Percentiles rank a stretch among this genome's conserved stretches.
phyloP scores from a whole-genome alignment of 2,329 filamentous ascomycete species.

The Domatiomyces globalis region DNA sequence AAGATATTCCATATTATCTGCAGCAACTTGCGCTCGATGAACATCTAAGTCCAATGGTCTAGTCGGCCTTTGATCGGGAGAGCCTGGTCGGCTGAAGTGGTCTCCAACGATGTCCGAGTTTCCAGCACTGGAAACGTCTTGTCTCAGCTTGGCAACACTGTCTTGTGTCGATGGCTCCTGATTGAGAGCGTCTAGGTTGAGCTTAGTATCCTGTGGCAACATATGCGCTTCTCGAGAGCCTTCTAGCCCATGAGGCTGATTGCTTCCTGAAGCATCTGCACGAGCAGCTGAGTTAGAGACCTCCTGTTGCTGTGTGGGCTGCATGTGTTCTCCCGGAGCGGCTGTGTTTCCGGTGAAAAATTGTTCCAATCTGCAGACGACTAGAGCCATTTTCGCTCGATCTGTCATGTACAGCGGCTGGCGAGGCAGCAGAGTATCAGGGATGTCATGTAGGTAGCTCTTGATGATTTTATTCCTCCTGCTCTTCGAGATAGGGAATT shows the following conservation, averaged over 20 bases:
- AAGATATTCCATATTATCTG: constrained; percentile 54
- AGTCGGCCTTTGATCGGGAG: constrained; percentile 61
- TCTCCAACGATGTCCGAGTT: not conserved
- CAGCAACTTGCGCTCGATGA: constrained; percentile 57
- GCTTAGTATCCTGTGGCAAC: constrained; percentile 21
- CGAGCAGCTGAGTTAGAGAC: constrained; percentile 40
- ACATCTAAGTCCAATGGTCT: constrained; percentile 64
- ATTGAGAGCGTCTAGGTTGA: constrained; percentile 10
- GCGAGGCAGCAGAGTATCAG: constrained; percentile 51
- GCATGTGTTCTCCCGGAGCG: constrained; percentile 30
- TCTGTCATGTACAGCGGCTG: constrained; percentile 49
- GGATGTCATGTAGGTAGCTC: constrained; percentile 58
- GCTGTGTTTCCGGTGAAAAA: constrained; percentile 60
- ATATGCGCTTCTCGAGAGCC: constrained; percentile 31
- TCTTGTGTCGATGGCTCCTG: not conserved
- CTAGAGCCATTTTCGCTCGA: constrained; percentile 59
- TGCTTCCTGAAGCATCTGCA: constrained; percentile 21
- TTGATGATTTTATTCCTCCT: constrained; percentile 47
- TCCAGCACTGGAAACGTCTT: not conserved
- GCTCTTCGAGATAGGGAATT: constrained; percentile 7
- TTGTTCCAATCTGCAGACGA: constrained; percentile 63
- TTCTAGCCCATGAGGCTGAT: constrained; percentile 17
- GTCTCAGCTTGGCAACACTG: not conserved
- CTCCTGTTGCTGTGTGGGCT: constrained; percentile 43
- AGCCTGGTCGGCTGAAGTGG: constrained; percentile 12